A percentile compares a stretch with the other conserved stretches of the same genome.
These are phyloP conservation scores for Monilinia vaccinii-corymbosi DNA, from an alignment of 2,329 filamentous ascomycete species.

Conservation along the genomic window DNA sequence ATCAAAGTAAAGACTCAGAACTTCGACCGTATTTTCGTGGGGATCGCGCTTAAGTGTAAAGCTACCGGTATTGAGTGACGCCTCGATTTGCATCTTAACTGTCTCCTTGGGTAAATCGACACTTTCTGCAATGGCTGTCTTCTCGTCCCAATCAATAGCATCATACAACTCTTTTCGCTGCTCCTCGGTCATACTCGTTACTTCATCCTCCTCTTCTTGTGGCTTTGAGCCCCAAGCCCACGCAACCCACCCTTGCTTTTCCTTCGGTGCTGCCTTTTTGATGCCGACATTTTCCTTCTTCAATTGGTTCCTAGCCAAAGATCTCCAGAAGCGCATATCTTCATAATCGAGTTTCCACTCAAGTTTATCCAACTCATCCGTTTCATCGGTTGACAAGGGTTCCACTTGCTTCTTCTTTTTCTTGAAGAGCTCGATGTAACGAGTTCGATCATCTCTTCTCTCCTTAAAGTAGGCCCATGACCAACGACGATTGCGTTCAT, in stretches of 20 bases:
- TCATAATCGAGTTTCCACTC: slow-evolving; percentile 90
- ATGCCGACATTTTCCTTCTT: slow-evolving; percentile 90
- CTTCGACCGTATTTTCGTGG: slow-evolving; percentile 67
- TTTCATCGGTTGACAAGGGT: slow-evolving; percentile 58
- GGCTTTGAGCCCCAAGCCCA: slow-evolving; percentile 87
- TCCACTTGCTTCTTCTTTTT: slow-evolving; percentile 69
- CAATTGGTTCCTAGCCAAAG: slow-evolving; percentile 83
- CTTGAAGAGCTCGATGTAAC: slow-evolving; percentile 93
- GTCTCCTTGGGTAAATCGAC: slow-evolving; percentile 87
- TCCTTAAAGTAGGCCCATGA: slow-evolving; percentile 95
- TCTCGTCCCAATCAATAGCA: slow-evolving; percentile 98
- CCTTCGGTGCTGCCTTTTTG: slow-evolving; percentile 54
- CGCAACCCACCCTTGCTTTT: slow-evolving; percentile 77
- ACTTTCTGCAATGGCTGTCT: slow-evolving; percentile 76
- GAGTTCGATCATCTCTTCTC: slow-evolving; percentile 76
- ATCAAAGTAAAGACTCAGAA: slow-evolving; percentile 89
- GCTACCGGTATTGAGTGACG: slow-evolving; percentile 88
- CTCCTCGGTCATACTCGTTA: slow-evolving; percentile 85
- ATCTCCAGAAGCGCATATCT: slow-evolving; percentile 95
- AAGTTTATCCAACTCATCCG: slow-evolving; percentile 61
- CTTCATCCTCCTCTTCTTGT: slow-evolving; percentile 54
- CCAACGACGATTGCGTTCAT: slow-evolving; percentile 87
- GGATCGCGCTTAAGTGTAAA: slow-evolving; percentile 87
- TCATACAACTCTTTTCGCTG: slow-evolving; percentile 95
- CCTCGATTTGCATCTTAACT: slow-evolving; percentile 85